Percentiles rank a stretch among this genome's conserved stretches.
Evolutionary conservation across 2,329 filamentous ascomycete species (phyloP).

Genomic region (Ceratocystiopsis brevicomis): DNA sequence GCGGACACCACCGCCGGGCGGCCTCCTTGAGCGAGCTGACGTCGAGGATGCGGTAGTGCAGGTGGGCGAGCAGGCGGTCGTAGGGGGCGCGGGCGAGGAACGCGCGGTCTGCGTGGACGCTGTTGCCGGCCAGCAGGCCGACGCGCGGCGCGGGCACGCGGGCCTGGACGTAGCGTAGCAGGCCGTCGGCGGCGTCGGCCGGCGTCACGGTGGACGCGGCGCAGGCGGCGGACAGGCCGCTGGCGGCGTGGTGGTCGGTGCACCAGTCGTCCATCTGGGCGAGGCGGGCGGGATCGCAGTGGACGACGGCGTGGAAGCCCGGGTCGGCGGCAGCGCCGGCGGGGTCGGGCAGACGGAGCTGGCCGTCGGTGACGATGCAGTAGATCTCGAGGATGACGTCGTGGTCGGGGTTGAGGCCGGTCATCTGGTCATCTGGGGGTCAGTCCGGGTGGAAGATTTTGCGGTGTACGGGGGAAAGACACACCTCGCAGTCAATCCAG

Average conservation of each 20-base stretch:
- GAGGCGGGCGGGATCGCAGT: constrained; percentile 51
- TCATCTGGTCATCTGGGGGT: constrained; percentile 48
- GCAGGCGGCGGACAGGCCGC: constrained; percentile 65
- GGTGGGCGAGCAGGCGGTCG: constrained; percentile 48
- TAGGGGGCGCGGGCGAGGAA: constrained; percentile 67
- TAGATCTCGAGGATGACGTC: constrained; percentile 84
- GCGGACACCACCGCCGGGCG: constrained; percentile 56
- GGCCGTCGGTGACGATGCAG: constrained; percentile 72
- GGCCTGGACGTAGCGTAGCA: constrained; percentile 61
- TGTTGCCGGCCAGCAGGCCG: constrained; percentile 76
- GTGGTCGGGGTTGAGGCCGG: constrained; percentile 55
- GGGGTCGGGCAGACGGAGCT: constrained; percentile 26
- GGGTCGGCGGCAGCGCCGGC: constrained; percentile 53
- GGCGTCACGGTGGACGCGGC: constrained; percentile 54
- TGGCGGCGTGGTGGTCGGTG: constrained; percentile 54
- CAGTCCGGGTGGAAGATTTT: no score
- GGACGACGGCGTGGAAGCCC: constrained; percentile 66
- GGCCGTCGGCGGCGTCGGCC: constrained; percentile 47
- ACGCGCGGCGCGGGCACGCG: constrained; percentile 46
- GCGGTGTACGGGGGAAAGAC: no score
- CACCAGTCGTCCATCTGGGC: constrained; percentile 83
- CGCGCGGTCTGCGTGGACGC: constrained; percentile 70
- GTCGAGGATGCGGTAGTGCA: constrained; percentile 83
- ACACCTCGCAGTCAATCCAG: constrained; percentile 9
- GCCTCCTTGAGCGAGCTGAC: constrained; percentile 89